Evolutionary conservation across 1,284 basidiomycete genomes (phyloP).

Genomic region (Cutaneotrichosporon spelunceum): DNA sequence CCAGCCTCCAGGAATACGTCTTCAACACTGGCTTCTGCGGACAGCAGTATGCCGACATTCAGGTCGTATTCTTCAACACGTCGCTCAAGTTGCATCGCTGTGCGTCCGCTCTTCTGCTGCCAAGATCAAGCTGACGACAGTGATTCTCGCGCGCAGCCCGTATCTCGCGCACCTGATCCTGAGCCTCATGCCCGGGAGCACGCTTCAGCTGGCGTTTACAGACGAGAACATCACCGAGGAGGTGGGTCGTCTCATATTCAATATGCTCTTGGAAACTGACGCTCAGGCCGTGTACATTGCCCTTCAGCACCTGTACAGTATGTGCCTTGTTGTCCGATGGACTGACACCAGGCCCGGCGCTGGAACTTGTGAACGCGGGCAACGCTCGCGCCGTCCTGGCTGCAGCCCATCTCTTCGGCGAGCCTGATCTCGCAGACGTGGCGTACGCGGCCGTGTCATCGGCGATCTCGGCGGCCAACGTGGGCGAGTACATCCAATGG

Average conservation of each 20-base stretch:
- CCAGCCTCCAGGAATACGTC: constrained; percentile 25
- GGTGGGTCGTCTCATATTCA: constrained; percentile 54
- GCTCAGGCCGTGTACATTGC: constrained; percentile 43
- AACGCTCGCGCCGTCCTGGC: constrained; percentile 79
- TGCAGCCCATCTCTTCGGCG: constrained; percentile 73
- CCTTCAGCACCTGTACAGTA: constrained; percentile 47
- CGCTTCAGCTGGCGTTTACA: constrained; percentile 68
- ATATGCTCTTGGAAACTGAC: not conserved
- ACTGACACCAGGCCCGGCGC: constrained; percentile 29
- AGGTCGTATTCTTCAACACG: constrained; percentile 39
- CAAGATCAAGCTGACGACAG: constrained; percentile 32
- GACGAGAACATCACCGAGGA: constrained; percentile 75
- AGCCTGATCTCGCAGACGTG: constrained; percentile 72
- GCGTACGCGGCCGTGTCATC: constrained; percentile 72
- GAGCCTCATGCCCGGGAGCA: constrained; percentile 60
- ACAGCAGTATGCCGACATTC: constrained; percentile 44
- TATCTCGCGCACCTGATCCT: constrained; percentile 77
- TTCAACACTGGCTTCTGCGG: constrained; percentile 42
- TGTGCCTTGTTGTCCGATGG: constrained; percentile 7
- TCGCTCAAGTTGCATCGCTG: constrained; percentile 45
- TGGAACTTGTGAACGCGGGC: constrained; percentile 58
- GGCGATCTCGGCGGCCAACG: constrained; percentile 68
- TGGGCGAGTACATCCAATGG: constrained; percentile 72
- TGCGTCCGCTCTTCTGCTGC: constrained; percentile 23
- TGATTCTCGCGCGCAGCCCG: constrained; percentile 79